Percentiles rank a stretch among this genome's conserved stretches.
These are phyloP conservation scores for Vitis hybrid DNA, from an alignment of 177 flowering plant species.

Conservation along the genomic window DNA sequence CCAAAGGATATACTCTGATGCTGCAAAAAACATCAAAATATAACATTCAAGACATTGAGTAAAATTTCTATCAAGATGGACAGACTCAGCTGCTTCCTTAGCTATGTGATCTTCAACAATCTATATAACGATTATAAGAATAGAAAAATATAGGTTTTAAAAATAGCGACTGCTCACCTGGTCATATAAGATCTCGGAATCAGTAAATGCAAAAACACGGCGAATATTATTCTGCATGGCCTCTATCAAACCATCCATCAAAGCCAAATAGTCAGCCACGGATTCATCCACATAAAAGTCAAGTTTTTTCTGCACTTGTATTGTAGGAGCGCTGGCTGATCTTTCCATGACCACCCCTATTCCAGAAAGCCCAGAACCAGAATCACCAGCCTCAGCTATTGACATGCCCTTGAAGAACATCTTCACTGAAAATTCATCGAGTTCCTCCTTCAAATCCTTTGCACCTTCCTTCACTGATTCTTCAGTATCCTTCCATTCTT, in stretches of 20 bases:
- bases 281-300: conserved; percentile 75
- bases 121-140: not conserved
- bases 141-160: not conserved
- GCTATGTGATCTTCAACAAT: not conserved
- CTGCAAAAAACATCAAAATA: too few relatives aligned
- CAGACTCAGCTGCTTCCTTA: not conserved
- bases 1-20: too few relatives aligned
- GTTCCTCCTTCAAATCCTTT: conserved; percentile 24
- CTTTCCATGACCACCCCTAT: conserved; percentile 83
- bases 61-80: not conserved
- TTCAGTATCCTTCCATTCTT: conserved; percentile 60
- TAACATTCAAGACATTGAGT: too few relatives aligned
- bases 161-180: conserved; percentile 45
- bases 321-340: conserved; percentile 26
- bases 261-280: conserved; percentile 80
- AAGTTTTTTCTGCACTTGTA: conserved; percentile 78
- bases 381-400: conserved; percentile 43
- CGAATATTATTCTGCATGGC: conserved; percentile 41
- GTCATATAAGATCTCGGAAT: conserved; percentile 57
- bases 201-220: conserved; percentile 70
- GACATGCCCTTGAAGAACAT: conserved; percentile 86
- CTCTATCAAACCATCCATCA: conserved; percentile 77
- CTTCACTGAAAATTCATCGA: conserved; percentile 53
- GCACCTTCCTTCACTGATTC: conserved; percentile 33
- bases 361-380: conserved; percentile 59